A percentile compares a stretch with the other conserved stretches of the same genome.
phyloP scores from a whole-genome alignment of 768 basidiomycete genomes.

The Nidularia sp. region DNA sequence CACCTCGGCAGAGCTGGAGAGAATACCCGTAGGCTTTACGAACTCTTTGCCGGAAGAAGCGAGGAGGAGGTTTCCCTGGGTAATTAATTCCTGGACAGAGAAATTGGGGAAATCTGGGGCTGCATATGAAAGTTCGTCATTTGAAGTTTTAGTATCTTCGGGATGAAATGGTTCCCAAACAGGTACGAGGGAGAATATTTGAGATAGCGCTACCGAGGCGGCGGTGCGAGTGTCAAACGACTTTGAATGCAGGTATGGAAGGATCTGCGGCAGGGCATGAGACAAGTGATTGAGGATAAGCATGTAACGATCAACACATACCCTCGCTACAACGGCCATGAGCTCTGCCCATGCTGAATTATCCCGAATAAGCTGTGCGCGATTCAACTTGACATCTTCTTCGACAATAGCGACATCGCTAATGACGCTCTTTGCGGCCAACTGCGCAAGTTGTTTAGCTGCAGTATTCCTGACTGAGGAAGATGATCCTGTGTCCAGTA shows the following conservation, averaged over 20 bases:
- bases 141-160: constrained; percentile 13
- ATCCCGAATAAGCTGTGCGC: constrained; percentile 59
- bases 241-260: constrained; percentile 88
- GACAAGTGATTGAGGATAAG: constrained; percentile 7
- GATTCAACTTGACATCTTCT: constrained; percentile 66
- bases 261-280: constrained; percentile 48
- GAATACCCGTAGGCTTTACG: constrained; percentile 63
- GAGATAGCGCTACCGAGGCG: constrained; percentile 82
- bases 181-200: constrained; percentile 82
- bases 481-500: constrained; percentile 94
- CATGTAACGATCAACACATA: constrained; percentile 26
- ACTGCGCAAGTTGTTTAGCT: constrained; percentile 90
- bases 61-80: constrained; percentile 75
- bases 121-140: constrained; percentile 13
- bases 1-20: constrained; percentile 73
- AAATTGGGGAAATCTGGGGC: constrained; percentile 68
- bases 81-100: constrained; percentile 71
- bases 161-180: constrained; percentile 60
- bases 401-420: constrained; percentile 74
- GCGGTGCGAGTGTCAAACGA: constrained; percentile 91
- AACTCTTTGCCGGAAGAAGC: constrained; percentile 96
- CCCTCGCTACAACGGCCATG: constrained; percentile 86
- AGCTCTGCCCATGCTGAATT: constrained; percentile 86
- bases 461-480: constrained; percentile 89
- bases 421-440: constrained; percentile 83